These are phyloP conservation scores for Rhodotorula diobovata DNA, from an alignment of 768 basidiomycete genomes.

Conservation along the genomic window DNA sequence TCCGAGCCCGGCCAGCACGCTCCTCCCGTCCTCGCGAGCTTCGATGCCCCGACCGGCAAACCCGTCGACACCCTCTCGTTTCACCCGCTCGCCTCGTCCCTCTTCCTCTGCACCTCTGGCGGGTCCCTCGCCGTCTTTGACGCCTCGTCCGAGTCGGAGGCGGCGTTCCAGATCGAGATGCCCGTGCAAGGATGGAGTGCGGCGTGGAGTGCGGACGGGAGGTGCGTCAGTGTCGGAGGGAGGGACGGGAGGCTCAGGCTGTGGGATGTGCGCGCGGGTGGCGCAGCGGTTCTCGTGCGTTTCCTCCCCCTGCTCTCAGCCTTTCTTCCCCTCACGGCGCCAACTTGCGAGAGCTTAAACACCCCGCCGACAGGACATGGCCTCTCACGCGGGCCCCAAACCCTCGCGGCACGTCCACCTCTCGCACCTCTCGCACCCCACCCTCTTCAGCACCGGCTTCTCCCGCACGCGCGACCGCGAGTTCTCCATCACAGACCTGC, in stretches of 20 bases:
- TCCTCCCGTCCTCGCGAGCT: not conserved
- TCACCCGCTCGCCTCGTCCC: slow-evolving; percentile 32
- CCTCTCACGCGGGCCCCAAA: slow-evolving; percentile 21
- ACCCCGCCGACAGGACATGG: not conserved
- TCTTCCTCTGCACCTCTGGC: slow-evolving; percentile 1
- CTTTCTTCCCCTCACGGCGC: not conserved
- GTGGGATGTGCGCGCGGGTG: slow-evolving; percentile 18
- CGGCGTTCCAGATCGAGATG: not conserved
- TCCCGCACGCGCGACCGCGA: slow-evolving; percentile 45
- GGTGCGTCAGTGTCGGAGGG: slow-evolving; percentile 5
- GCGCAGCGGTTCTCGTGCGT: not conserved
- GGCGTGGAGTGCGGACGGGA: slow-evolving; percentile 23
- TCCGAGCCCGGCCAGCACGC: not conserved
- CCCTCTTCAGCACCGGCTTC: slow-evolving; percentile 28
- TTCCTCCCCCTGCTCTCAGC: not conserved
- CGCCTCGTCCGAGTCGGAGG: not conserved
- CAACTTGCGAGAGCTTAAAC: too few species aligned
- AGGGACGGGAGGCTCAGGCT: slow-evolving; percentile 28
- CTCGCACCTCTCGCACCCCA: not conserved
- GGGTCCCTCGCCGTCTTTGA: slow-evolving; percentile 16
- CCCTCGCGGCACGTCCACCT: slow-evolving; percentile 32
- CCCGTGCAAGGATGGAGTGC: slow-evolving; percentile 13
- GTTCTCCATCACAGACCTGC: slow-evolving; percentile 43
- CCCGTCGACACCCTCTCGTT: slow-evolving; percentile 30
- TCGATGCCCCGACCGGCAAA: slow-evolving; percentile 1